These are phyloP conservation scores for Litsea cubeba DNA, from an alignment of 164 flowering plant species.

Conservation along the genomic window DNA sequence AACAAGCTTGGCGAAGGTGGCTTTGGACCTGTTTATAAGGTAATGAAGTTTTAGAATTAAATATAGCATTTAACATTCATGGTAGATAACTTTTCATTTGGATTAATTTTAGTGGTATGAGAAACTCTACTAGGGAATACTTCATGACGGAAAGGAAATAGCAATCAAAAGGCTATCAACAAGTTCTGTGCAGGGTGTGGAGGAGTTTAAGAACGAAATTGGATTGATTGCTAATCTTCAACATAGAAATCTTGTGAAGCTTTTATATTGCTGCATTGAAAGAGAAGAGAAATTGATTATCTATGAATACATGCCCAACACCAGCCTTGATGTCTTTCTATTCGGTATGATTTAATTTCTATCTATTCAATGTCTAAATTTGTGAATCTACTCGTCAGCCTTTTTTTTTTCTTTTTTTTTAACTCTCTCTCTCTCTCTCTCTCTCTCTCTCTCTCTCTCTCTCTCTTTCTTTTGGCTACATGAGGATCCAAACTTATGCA, in stretches of 20 bases:
- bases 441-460: too few relatives aligned
- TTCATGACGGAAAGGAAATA: conserved; percentile 24
- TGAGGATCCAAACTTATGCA: too few relatives aligned
- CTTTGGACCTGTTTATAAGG: too few relatives aligned
- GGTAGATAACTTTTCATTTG: background rate
- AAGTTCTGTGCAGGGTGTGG: conserved; percentile 27
- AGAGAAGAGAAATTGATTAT: conserved; percentile 31
- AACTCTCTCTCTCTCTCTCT: too few relatives aligned
- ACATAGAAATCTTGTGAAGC: conserved; percentile 35
- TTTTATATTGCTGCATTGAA: conserved; percentile 31
- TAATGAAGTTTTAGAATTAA: too few relatives aligned
- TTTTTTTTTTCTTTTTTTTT: too few relatives aligned
- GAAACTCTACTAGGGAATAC: conserved; percentile 19
- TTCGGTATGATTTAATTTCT: conserved; percentile 15
- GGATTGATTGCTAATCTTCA: conserved; percentile 34
- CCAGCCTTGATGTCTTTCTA: conserved; percentile 23
- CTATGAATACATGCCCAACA: conserved; percentile 35
- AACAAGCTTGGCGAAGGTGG: background rate
- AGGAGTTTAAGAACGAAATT: conserved; percentile 33
- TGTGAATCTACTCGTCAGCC: background rate
- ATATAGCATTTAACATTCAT: background rate
- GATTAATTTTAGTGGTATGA: background rate
- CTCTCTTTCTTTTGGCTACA: too few relatives aligned
- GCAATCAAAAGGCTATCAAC: conserved; percentile 39
- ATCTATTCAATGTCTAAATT: background rate